These are phyloP conservation scores for Candida labiduridarum DNA, from an alignment of 1,139 yeast species.

Conservation along the genomic window DNA sequence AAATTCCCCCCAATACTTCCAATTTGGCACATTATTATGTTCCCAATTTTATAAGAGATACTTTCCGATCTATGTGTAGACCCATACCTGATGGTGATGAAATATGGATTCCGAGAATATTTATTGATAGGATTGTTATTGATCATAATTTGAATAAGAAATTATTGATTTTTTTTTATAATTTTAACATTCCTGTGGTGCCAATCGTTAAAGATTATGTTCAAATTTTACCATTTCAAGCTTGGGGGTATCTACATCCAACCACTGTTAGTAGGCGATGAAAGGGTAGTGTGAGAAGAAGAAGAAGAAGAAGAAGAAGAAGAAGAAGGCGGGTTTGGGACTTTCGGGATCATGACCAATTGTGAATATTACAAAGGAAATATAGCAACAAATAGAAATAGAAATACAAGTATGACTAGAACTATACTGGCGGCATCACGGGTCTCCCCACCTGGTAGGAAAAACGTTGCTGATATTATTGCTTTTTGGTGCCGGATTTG, in stretches of 20 bases:
- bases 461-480: conserved; percentile 1
- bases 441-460: too few relatives aligned
- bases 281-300: background rate
- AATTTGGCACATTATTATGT: too few relatives aligned
- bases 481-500: background rate
- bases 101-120: background rate
- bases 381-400: background rate
- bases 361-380: too few relatives aligned
- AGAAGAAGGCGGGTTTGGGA: too few relatives aligned
- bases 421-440: too few relatives aligned
- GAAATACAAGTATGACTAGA: background rate
- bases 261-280: background rate
- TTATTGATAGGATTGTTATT: background rate
- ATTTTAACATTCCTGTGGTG: conserved; percentile 1
- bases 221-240: conserved; percentile 1
- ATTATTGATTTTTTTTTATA: background rate
- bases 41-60: conserved; percentile 1
- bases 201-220: background rate
- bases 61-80: conserved; percentile 1
- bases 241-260: background rate
- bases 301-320: background rate
- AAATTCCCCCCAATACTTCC: background rate
- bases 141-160: background rate
- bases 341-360: too few relatives aligned
- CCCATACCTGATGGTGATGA: conserved; percentile 1